A percentile compares a stretch with the other conserved stretches of the same genome.
phyloP scores from a whole-genome alignment of 192 early-diverging fungal genomes.

The Coemansia sp. region DNA sequence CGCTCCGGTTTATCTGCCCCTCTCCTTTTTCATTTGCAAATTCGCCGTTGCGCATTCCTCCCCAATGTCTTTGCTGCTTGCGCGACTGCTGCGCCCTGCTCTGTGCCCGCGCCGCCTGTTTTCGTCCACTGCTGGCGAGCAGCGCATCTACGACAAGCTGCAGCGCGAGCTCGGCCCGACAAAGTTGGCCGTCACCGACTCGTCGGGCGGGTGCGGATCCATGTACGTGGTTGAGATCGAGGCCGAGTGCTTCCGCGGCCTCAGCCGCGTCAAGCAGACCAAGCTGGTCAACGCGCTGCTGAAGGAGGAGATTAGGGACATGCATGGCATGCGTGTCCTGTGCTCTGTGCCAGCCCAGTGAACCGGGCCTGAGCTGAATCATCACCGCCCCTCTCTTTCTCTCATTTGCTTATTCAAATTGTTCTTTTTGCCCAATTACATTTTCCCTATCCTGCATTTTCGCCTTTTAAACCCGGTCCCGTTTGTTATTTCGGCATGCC shows the following conservation, averaged over 20 bases:
- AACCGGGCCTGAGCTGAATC: too few relatives aligned
- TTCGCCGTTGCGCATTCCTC: too few relatives aligned
- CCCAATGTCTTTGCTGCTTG: neutral
- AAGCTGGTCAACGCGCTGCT: constrained; percentile 81
- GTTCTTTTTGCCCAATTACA: neutral
- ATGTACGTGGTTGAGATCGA: constrained; percentile 94
- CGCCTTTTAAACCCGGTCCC: neutral
- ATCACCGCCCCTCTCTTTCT: neutral
- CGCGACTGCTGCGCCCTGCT: neutral
- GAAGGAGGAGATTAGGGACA: constrained; percentile 84
- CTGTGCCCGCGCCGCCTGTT: neutral
- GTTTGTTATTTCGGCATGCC: neutral
- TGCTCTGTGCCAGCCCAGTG: constrained; percentile 29
- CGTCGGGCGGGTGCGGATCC: constrained; percentile 94
- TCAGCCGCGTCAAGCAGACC: constrained; percentile 83
- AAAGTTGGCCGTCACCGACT: constrained; percentile 70
- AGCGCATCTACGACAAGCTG: constrained; percentile 72
- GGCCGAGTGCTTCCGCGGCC: constrained; percentile 69
- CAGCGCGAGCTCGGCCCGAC: constrained; percentile 61
- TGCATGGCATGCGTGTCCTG: constrained; percentile 77
- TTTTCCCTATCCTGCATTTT: neutral
- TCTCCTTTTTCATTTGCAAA: neutral
- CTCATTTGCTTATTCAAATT: too few relatives aligned
- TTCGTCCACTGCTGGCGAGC: constrained; percentile 57
- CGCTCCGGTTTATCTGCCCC: neutral